phyloP scores from a whole-genome alignment of 2,329 filamentous ascomycete genomes.

The Ophiocordyceps camponoti-saundersi region DNA sequence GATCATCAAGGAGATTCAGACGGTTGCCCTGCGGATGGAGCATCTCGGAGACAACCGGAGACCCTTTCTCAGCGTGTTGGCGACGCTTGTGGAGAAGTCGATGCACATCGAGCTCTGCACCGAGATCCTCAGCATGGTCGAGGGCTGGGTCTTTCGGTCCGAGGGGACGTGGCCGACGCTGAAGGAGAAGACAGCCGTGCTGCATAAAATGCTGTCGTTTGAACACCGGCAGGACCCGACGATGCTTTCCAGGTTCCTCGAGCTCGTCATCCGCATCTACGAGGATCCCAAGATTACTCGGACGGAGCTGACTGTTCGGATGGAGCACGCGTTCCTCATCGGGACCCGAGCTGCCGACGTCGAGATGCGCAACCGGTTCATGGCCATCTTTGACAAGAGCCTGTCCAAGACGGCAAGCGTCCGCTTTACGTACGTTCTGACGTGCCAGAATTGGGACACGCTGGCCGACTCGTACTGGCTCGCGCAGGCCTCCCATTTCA shows the following conservation, averaged over 20 bases:
- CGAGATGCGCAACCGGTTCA: slow-evolving; percentile 92
- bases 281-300: slow-evolving; percentile 92
- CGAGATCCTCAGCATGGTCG: slow-evolving; percentile 86
- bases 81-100: slow-evolving; percentile 89
- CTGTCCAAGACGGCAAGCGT: slow-evolving; percentile 84
- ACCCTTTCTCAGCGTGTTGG: slow-evolving; percentile 87
- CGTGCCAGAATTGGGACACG: slow-evolving; percentile 92
- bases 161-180: slow-evolving; percentile 92
- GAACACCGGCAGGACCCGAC: slow-evolving; percentile 70
- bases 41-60: slow-evolving; percentile 77
- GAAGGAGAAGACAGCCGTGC: slow-evolving; percentile 95
- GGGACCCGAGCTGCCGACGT: slow-evolving; percentile 86
- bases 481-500: slow-evolving; percentile 80
- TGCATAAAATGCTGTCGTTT: slow-evolving; percentile 98
- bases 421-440: slow-evolving; percentile 75
- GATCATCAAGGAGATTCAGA: slow-evolving; percentile 89
- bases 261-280: slow-evolving; percentile 94
- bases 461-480: slow-evolving; percentile 93
- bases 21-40: slow-evolving; percentile 84
- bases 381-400: slow-evolving; percentile 90
- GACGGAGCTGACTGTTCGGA: slow-evolving; percentile 86
- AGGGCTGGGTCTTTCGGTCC: slow-evolving; percentile 89
- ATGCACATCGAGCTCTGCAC: slow-evolving; percentile 73
- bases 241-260: slow-evolving; percentile 81
- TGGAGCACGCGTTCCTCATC: slow-evolving; percentile 97